Evolutionary conservation across 768 basidiomycete species (phyloP), one percentile per base, ranked within the genome.

Genomic region (Rhodotorula toruloides): DNA sequence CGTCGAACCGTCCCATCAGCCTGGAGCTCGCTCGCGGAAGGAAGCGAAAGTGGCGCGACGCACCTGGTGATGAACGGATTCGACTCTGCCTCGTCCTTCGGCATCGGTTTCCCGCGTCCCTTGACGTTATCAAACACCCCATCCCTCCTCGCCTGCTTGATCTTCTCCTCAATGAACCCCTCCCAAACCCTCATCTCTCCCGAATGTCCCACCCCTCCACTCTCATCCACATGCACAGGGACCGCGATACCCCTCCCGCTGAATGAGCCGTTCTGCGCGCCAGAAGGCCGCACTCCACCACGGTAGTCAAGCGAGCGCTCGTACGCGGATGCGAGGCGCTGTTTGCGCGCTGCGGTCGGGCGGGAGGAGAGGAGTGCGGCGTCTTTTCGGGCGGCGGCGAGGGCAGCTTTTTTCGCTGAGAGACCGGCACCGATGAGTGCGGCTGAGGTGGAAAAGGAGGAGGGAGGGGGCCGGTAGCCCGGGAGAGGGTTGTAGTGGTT

Each of bases 91-190:
- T 72, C 76, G 54, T 79, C 75, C 44, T 76, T 73, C 2, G 74
- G 70, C 9, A 86, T 77, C 3, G 84, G 85, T 74, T 82, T 79
- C 1, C 84, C 84, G 48, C 85, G 81, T 2, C 89, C 90, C 73
- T 85, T 84, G 44, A 91, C 79, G n/a, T 79, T 79, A n/a, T 83
- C 82, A 75, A 91, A 91, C 22, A 83, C 77, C 3, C 90, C 89
- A 13, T 84, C 84, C 56, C 81, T 78, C 29, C 85, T 79, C 22
- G 86, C 87, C 80, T 82, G 83, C 87, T 88, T 70, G 44, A 49
- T 29, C 64, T 53, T 58, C 17, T 65, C 55, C 53, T 70, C 68
- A 12, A 65, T 55, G 22, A 65, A 58, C 16, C 60, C 63, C 17
- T 57, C 63, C 37, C 47, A 70, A 0, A 29, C 54, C 2, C 54